Percentiles rank a stretch among this genome's conserved stretches.
These are phyloP conservation scores for Pseudofabraea citricarpa DNA, from an alignment of 2,329 filamentous ascomycete species.

Conservation along the genomic window DNA sequence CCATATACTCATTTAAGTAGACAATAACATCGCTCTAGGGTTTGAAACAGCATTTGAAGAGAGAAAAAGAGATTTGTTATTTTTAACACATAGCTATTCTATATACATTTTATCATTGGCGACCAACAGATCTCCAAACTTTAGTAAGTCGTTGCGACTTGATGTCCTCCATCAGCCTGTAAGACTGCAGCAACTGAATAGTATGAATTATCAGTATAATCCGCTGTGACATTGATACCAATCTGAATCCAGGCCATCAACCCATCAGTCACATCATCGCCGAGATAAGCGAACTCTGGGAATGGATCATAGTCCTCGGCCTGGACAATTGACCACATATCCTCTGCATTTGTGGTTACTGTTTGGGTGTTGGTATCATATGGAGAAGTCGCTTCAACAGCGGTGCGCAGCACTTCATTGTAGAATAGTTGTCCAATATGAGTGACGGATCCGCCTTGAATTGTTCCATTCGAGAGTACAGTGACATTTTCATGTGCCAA, in stretches of 20 bases:
- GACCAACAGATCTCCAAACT: no score
- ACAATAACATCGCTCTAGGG: no score
- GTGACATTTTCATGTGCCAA: not conserved
- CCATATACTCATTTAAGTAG: no score
- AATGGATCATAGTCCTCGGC: constrained; percentile 44
- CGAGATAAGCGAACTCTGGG: constrained; percentile 52
- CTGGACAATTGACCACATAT: constrained; percentile 39
- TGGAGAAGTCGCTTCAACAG: constrained; percentile 43
- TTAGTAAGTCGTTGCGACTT: no score
- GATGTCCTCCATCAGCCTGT: no score
- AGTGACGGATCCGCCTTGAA: constrained; percentile 42
- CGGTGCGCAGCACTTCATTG: constrained; percentile 49
- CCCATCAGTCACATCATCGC: constrained; percentile 45
- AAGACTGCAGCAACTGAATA: no score
- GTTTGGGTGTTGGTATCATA: constrained; percentile 40
- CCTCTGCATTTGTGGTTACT: constrained; percentile 42
- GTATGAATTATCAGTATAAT: not conserved
- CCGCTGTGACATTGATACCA: constrained; percentile 19
- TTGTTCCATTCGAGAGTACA: constrained; percentile 36
- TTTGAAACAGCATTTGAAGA: no score
- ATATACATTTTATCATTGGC: no score
- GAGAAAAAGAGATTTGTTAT: no score
- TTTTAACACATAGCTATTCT: no score
- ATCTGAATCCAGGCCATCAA: constrained; percentile 50
- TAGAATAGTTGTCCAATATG: constrained; percentile 63